Conservation (phyloP, 2,329 filamentous ascomycete species). For the Rutstroemia sydowiana region DNA sequence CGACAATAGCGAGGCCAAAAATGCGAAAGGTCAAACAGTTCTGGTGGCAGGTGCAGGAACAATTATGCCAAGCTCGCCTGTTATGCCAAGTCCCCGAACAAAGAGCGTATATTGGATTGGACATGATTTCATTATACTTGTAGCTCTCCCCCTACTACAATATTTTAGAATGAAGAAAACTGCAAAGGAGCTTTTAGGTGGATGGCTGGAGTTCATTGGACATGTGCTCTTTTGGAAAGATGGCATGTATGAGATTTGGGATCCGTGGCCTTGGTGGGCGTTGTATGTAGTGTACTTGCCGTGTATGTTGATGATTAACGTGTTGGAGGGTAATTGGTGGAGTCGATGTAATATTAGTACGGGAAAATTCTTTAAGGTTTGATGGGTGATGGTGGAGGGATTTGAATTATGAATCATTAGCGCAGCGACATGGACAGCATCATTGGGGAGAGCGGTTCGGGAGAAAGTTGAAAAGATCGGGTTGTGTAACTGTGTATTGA, state of each 20-base stretch:
- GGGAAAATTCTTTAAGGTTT: constrained; percentile 44
- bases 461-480: not conserved
- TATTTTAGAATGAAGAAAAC: constrained; percentile 24
- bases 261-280: constrained; percentile 50
- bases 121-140: constrained; percentile 47
- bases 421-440: too few species aligned
- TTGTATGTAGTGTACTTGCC: constrained; percentile 52
- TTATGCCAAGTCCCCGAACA: constrained; percentile 20
- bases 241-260: constrained; percentile 44
- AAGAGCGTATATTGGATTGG: constrained; percentile 56
- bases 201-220: constrained; percentile 27
- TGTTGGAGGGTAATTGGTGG: constrained; percentile 44
- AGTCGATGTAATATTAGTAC: constrained; percentile 63
- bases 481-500: not conserved
- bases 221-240: constrained; percentile 47
- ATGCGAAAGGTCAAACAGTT: too few species aligned
- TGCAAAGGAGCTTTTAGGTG: constrained; percentile 17
- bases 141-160: constrained; percentile 40
- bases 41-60: not conserved
- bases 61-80: not conserved
- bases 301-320: constrained; percentile 39
- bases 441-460: not conserved
- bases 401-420: too few species aligned
- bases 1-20: constrained; percentile 13
- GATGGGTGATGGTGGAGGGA: not conserved